These are phyloP conservation scores for Rhynchospora tenuis DNA, from an alignment of 176 grass and related monocot species.

Conservation along the genomic window DNA sequence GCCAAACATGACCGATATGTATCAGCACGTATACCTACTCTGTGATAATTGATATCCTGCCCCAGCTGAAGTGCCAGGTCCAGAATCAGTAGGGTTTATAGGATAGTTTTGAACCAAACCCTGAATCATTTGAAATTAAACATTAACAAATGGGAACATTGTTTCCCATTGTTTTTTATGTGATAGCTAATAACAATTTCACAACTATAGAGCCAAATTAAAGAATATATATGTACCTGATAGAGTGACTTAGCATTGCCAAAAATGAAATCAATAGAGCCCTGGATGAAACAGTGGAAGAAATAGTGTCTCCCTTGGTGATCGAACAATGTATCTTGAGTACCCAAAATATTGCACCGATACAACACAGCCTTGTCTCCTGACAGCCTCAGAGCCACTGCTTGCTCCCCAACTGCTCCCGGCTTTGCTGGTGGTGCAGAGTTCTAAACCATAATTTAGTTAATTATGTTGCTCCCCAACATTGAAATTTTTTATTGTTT, in stretches of 20 bases:
- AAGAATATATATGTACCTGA: conserved; percentile 52
- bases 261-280: conserved; percentile 99
- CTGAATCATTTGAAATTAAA: not conserved
- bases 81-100: too few relatives aligned
- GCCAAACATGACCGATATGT: not conserved
- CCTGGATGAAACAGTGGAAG: conserved; percentile 76
- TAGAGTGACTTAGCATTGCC: conserved; percentile 79
- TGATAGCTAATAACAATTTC: not conserved
- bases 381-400: conserved; percentile 84
- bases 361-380: conserved; percentile 90
- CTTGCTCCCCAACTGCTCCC: conserved; percentile 71
- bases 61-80: not conserved
- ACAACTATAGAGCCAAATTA: not conserved
- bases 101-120: too few relatives aligned
- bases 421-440: conserved; percentile 54
- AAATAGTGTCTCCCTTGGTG: conserved; percentile 79
- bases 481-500: not conserved
- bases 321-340: conserved; percentile 96
- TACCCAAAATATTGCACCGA: conserved; percentile 67
- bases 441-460: conserved; percentile 40
- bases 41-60: not conserved
- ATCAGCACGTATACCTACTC: not conserved
- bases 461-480: not conserved
- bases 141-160: not conserved
- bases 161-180: not conserved